Conservation (phyloP, 139 green algal genomes). For the Chlamydomonas sp. region DNA sequence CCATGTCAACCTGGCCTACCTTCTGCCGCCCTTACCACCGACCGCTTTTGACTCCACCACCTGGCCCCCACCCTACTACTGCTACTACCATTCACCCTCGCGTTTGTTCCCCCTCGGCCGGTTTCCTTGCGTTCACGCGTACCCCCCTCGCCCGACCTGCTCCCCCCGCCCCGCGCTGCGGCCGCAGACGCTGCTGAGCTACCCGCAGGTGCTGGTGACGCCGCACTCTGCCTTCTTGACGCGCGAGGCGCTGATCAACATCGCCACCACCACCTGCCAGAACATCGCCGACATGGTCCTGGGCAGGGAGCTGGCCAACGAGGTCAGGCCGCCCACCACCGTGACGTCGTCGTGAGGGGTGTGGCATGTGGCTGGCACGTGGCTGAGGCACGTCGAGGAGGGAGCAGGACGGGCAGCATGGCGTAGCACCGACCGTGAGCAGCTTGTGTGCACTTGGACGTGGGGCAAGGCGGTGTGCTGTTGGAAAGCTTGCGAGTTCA, state of each 20-base stretch:
- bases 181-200: slow-evolving; percentile 21
- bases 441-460: too few species aligned
- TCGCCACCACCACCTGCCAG: slow-evolving; percentile 68
- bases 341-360: neutral
- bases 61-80: neutral
- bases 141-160: neutral
- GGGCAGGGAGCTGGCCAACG: neutral
- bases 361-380: too few species aligned
- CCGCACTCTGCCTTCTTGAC: slow-evolving; percentile 89
- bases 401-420: too few species aligned
- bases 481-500: too few species aligned
- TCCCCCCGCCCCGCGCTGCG: neutral
- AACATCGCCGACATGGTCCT: slow-evolving; percentile 64
- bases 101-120: neutral
- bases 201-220: slow-evolving; percentile 72
- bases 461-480: too few species aligned
- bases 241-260: slow-evolving; percentile 78
- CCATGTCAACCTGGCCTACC: too few species aligned
- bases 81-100: neutral
- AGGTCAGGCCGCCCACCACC: neutral
- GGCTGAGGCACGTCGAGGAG: too few species aligned
- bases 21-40: too few species aligned
- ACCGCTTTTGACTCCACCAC: neutral
- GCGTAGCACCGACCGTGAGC: too few species aligned
- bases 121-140: neutral